Base-by-base conservation (phyloP, 495 filamentous ascomycete species). In the Aspergillus cavernicola region DNA sequence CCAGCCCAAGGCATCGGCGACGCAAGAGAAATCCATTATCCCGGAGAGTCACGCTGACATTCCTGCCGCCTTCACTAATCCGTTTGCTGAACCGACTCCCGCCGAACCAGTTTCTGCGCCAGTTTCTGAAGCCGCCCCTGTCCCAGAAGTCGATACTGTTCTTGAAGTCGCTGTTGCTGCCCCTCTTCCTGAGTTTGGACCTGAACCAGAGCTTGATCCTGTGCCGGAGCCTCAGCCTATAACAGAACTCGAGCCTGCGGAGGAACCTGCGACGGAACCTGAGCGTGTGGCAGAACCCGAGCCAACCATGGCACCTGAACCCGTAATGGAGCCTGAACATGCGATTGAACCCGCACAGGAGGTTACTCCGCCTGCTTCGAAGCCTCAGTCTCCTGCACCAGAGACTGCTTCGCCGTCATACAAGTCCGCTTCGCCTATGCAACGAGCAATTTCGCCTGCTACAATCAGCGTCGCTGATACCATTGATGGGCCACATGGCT, bases 371-470 rank as follows among this genome's bases (percentile, higher is more conserved):
- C 52, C 55, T 32, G 47, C 40, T 6, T 58, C 55, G 12, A 58
- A 58, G 47, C 52, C 59, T 16, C 33, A 41, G 7, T 55, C 57
- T 19, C 52, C 57, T 31, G 47, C 35, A 22, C 55, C 31, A 19
- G 32, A 38, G 16, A 37, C 41, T 16, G 43, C 50, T 32, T 53
- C 55, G 12, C 45, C 50, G n/a, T 44, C 50, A 13, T 42, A 37
- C 26, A 55, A 47, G 42, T 38, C 57, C 41, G 55, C 26, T 20
- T 62, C 59, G 16, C 55, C 57, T 13, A 49, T 58, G 37, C 51
- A 42, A 31, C 51, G 46, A 24, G 43, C 48, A 18, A 45, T 53
- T 32, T 63, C 62, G 40, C 63, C 60, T 12, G 39, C 45, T 39
- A 42, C 53, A 37, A 56, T 56, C 13, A 50, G 46, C 33, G 46